Conservation (phyloP, 2,329 filamentous ascomycete genomes). For the Aspergillus piperis region DNA sequence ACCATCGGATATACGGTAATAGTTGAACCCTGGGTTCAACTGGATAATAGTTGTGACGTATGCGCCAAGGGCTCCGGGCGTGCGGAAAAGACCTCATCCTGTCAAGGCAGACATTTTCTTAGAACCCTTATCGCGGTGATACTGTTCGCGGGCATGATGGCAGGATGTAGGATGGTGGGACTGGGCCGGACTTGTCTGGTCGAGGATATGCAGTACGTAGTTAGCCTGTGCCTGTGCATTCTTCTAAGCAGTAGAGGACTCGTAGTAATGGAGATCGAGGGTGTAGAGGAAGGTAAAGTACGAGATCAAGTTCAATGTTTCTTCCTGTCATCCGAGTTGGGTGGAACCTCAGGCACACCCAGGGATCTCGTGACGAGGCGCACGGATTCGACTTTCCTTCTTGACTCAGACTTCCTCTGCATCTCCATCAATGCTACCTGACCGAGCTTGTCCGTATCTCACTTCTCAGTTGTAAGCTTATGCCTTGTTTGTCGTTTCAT, state of each 20-base stretch:
- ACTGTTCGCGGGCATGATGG: not conserved
- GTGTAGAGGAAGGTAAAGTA: not conserved
- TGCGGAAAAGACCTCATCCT: slow-evolving; percentile 1
- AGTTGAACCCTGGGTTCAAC: not conserved
- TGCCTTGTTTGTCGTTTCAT: not conserved
- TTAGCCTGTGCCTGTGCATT: not conserved
- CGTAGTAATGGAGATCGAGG: not conserved
- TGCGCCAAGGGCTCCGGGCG: not conserved
- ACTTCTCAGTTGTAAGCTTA: not conserved
- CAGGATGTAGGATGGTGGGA: not conserved
- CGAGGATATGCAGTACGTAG: not conserved
- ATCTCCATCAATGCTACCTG: not conserved
- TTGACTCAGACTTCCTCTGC: not conserved
- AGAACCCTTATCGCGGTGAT: not conserved
- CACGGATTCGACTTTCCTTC: not conserved
- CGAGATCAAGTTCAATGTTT: not conserved
- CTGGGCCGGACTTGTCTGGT: not conserved
- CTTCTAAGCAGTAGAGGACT: not conserved
- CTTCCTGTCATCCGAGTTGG: not conserved
- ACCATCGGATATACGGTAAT: not conserved
- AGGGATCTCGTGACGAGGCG: not conserved
- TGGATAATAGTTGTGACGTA: not conserved
- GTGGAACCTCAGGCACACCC: not conserved
- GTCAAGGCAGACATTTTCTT: not conserved
- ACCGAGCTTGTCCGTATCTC: not conserved